These are phyloP conservation scores for Vaccinium myrtillus DNA, from an alignment of 148 eudicot species.

Conservation along the genomic window DNA sequence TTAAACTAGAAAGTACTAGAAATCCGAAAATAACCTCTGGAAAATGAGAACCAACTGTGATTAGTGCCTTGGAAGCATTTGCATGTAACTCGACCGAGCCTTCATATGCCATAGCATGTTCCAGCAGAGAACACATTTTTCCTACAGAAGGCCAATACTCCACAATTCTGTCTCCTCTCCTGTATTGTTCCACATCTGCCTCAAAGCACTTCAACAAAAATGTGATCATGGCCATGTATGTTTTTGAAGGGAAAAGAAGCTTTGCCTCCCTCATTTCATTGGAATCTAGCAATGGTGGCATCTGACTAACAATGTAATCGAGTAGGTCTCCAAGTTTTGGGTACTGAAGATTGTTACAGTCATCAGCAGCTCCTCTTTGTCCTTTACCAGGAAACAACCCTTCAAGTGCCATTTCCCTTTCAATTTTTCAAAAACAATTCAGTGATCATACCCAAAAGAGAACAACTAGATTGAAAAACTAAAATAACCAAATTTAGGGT, in stretches of 20 bases:
- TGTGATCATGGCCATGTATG: constrained; percentile 74
- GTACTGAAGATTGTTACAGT: constrained; percentile 43
- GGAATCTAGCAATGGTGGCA: constrained; percentile 56
- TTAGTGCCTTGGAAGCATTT: constrained; percentile 68
- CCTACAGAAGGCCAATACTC: constrained; percentile 52
- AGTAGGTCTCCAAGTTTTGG: constrained; percentile 78
- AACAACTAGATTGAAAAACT: neutral
- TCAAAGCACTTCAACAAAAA: constrained; percentile 87
- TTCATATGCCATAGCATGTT: constrained; percentile 92
- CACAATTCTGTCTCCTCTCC: constrained; percentile 29
- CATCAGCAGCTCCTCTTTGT: constrained; percentile 39
- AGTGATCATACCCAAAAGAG: neutral
- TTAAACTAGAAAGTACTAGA: neutral
- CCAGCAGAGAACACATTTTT: constrained; percentile 64
- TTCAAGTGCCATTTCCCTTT: constrained; percentile 85
- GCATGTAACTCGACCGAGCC: constrained; percentile 93
- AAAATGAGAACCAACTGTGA: constrained; percentile 65
- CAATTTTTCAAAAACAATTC: neutral
- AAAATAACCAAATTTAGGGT: neutral
- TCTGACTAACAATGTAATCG: constrained; percentile 58
- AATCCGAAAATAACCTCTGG: constrained; percentile 54
- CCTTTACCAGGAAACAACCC: constrained; percentile 80
- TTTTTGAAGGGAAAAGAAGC: constrained; percentile 76
- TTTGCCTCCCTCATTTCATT: constrained; percentile 48
- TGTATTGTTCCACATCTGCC: constrained; percentile 45